Base-by-base conservation (phyloP, 495 filamentous ascomycete species). In the Aspergillus homomorphus region DNA sequence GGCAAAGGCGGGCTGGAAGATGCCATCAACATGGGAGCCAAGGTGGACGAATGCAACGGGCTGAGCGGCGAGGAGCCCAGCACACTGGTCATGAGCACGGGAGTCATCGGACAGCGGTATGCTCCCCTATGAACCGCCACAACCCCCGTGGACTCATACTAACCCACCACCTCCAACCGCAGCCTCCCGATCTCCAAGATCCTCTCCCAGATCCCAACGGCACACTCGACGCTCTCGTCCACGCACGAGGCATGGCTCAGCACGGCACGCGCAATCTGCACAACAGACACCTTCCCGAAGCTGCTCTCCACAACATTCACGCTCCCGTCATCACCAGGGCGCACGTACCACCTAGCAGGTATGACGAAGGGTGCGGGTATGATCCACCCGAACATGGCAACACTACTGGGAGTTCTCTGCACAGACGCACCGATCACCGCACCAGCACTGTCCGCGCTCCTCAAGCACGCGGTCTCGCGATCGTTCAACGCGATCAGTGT, bases 311-410 rank as follows among this genome's bases (percentile, higher is more conserved):
- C 82, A 56, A 86, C 83, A 4, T 99, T 98, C 74, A 85, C 76
- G 5, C 84, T 99, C 24, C 93, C 93, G 21, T 94, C 90, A 10
- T 89, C 89, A 9, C 86, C 89, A 3, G 73, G 67, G 56, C 75
- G 77, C 9, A 84, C 81, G 43, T 99, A 97, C 77, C 78, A 81
- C 63, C 87, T 99, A 23, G 91, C 89, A 23, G 94, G 94, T 50
- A 96, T 96, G 84, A 96, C 95, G 59, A 99, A 99, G 75, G 94
- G 94, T 46, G 95, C 94, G 15, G 94, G 94, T 65, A 99, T 99
- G 94, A 99, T 99, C 69, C 93, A 97, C 73, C 94, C 94, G 20
- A 97, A 99, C 78, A 96, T 98, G 93, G 94, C 92, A 45, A 99
- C 94, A 0, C 83, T 99, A 42, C 84, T 99, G 26, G 93, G 90